Evolutionary conservation across 1,139 yeast species (phyloP).

Genomic region (Debaryomyces nepalensis): DNA sequence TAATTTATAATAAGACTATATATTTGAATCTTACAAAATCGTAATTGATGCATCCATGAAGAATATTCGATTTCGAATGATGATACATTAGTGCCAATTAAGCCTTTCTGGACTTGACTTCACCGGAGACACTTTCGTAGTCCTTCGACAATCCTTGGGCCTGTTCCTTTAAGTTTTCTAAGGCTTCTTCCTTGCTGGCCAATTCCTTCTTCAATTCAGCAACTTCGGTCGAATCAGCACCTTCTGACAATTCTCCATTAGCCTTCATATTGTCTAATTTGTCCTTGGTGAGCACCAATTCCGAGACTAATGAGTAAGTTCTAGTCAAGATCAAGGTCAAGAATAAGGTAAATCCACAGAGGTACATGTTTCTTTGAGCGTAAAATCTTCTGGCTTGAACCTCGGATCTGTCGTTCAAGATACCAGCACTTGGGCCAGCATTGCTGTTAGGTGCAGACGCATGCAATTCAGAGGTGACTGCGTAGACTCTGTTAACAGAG

Average conservation of each 20-base stretch:
- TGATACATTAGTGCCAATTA: not conserved
- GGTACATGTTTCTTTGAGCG: slow-evolving; percentile 95
- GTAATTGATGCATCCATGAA: not conserved
- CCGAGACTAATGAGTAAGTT: slow-evolving; percentile 83
- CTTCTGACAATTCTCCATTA: slow-evolving; percentile 21
- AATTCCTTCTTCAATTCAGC: slow-evolving; percentile 57
- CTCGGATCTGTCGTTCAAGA: slow-evolving; percentile 68
- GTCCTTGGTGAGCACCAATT: slow-evolving; percentile 64
- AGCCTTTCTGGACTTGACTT: slow-evolving; percentile 14
- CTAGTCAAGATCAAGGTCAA: slow-evolving; percentile 83
- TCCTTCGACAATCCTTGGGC: slow-evolving; percentile 69
- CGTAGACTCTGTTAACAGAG: slow-evolving; percentile 80
- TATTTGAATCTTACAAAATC: not conserved
- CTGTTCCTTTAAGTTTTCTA: slow-evolving; percentile 71
- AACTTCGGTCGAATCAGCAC: slow-evolving; percentile 42
- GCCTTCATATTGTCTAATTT: slow-evolving; percentile 56
- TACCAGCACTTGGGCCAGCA: slow-evolving; percentile 24
- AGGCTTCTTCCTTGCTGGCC: slow-evolving; percentile 63
- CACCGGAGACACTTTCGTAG: slow-evolving; percentile 48
- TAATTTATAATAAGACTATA: not conserved
- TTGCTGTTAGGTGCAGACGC: slow-evolving; percentile 27
- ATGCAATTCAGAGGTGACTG: slow-evolving; percentile 67
- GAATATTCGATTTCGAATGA: too few species aligned
- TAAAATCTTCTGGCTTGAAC: slow-evolving; percentile 89
- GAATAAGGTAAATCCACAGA: slow-evolving; percentile 94